phyloP scores from a whole-genome alignment of 768 basidiomycete species.

The Boletus patriciae region DNA sequence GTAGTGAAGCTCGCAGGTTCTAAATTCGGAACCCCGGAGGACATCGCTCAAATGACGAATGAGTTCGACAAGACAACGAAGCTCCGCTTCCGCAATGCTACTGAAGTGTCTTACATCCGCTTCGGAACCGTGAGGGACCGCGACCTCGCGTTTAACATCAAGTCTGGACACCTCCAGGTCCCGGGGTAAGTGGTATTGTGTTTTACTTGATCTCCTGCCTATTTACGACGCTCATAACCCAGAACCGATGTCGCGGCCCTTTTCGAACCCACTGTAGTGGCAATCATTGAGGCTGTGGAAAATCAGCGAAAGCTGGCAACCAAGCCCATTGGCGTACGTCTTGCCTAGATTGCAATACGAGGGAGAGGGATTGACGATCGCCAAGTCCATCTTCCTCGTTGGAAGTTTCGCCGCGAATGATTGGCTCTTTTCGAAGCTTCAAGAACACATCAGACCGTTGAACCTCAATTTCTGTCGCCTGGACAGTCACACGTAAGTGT shows the following conservation, averaged over 20 bases:
- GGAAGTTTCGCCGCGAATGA: constrained; percentile 47
- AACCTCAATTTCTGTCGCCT: constrained; percentile 48
- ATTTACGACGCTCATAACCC: background rate
- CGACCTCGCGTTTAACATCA: constrained; percentile 41
- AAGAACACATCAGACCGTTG: constrained; percentile 32
- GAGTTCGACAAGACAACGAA: constrained; percentile 52
- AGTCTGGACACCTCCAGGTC: constrained; percentile 48
- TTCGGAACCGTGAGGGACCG: constrained; percentile 48
- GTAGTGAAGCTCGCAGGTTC: constrained; percentile 44
- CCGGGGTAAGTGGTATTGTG: constrained; percentile 24
- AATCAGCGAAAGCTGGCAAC: constrained; percentile 20
- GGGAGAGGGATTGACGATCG: constrained; percentile 3
- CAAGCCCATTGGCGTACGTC: constrained; percentile 27
- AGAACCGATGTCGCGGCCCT: constrained; percentile 32
- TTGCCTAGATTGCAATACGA: background rate
- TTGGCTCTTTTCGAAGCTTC: constrained; percentile 40
- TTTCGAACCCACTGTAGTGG: constrained; percentile 28
- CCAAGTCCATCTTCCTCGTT: constrained; percentile 40
- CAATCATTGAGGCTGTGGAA: constrained; percentile 27
- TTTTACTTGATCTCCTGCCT: too few relatives aligned
- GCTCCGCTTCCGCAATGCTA: constrained; percentile 40
- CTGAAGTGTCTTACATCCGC: constrained; percentile 45
- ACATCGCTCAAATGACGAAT: constrained; percentile 41
- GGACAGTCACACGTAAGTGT: constrained; percentile 48
- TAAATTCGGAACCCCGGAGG: constrained; percentile 38